A percentile compares a stretch with the other conserved stretches of the same genome.
phyloP scores from a whole-genome alignment of 2,329 filamentous ascomycete genomes.

The Aphanocladium album region DNA sequence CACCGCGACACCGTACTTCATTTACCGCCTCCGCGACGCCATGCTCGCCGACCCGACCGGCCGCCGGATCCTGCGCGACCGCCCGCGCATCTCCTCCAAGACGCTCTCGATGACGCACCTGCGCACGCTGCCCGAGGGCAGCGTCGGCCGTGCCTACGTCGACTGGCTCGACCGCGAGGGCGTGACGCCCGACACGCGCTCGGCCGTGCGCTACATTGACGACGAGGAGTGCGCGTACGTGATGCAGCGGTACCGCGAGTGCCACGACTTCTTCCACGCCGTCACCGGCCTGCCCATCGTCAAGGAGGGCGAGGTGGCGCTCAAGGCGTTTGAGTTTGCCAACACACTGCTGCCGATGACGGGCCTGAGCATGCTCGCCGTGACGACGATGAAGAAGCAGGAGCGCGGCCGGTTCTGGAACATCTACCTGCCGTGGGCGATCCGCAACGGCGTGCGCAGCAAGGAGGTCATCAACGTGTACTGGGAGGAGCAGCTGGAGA shows the following conservation, averaged over 20 bases:
- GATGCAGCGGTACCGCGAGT: constrained; percentile 96
- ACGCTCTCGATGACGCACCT: constrained; percentile 62
- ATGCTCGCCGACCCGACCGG: constrained; percentile 85
- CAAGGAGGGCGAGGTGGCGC: constrained; percentile 92
- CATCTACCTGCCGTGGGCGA: constrained; percentile 84
- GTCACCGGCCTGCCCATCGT: constrained; percentile 86
- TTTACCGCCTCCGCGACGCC: constrained; percentile 80
- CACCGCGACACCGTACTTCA: constrained; percentile 92
- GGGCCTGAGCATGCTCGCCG: constrained; percentile 76
- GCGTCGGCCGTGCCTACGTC: constrained; percentile 77
- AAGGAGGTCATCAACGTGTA: constrained; percentile 92
- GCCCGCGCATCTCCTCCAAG: constrained; percentile 80
- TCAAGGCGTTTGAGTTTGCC: constrained; percentile 96
- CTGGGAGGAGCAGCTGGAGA: constrained; percentile 92
- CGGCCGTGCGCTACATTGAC: constrained; percentile 82
- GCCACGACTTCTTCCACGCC: constrained; percentile 96
- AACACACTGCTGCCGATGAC: constrained; percentile 97
- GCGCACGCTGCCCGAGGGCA: constrained; percentile 64
- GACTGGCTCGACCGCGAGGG: constrained; percentile 91
- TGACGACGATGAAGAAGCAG: constrained; percentile 76
- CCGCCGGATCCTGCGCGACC: constrained; percentile 82
- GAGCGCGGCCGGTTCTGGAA: constrained; percentile 71
- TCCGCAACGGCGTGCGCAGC: constrained; percentile 70
- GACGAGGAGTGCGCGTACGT: constrained; percentile 96
- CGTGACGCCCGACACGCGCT: constrained; percentile 85